These are phyloP conservation scores for Boletus hoseneyae DNA, from an alignment of 1,284 basidiomycete genomes.

Conservation along the genomic window DNA sequence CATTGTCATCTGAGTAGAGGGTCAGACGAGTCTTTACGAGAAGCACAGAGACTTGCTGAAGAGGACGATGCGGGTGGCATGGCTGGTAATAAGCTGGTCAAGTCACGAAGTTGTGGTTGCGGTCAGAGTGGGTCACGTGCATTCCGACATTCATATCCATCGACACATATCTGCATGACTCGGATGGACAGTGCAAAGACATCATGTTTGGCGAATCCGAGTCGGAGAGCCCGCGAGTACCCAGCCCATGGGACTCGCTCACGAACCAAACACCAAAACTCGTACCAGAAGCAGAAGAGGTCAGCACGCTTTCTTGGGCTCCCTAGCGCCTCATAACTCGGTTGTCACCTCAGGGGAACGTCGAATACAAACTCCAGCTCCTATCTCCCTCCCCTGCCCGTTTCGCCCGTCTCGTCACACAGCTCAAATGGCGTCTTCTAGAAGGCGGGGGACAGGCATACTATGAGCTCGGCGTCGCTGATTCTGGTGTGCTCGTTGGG, in stretches of 20 bases:
- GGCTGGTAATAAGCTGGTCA: neutral
- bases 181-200: no score
- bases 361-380: slow-evolving; percentile 86
- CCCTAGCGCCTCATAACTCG: neutral
- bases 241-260: slow-evolving; percentile 77
- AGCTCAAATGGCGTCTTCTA: slow-evolving; percentile 91
- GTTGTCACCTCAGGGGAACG: slow-evolving; percentile 53
- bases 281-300: slow-evolving; percentile 70
- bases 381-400: slow-evolving; percentile 66
- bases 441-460: slow-evolving; percentile 90
- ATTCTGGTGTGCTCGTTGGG: slow-evolving; percentile 84
- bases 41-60: slow-evolving; percentile 11
- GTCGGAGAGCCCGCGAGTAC: slow-evolving; percentile 70
- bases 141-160: slow-evolving; percentile 11
- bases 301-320: slow-evolving; percentile 19
- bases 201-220: slow-evolving; percentile 79
- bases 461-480: slow-evolving; percentile 88
- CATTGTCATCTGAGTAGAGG: slow-evolving; percentile 60
- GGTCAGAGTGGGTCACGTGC: slow-evolving; percentile 22
- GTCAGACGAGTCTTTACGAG: slow-evolving; percentile 11
- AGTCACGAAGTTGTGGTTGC: neutral
- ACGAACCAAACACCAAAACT: slow-evolving; percentile 52
- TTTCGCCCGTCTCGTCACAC: slow-evolving; percentile 81
- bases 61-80: slow-evolving; percentile 29
- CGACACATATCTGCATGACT: no score